Base-by-base conservation (phyloP, 805 yeast species). In the Tetrapisispora arboricola region DNA sequence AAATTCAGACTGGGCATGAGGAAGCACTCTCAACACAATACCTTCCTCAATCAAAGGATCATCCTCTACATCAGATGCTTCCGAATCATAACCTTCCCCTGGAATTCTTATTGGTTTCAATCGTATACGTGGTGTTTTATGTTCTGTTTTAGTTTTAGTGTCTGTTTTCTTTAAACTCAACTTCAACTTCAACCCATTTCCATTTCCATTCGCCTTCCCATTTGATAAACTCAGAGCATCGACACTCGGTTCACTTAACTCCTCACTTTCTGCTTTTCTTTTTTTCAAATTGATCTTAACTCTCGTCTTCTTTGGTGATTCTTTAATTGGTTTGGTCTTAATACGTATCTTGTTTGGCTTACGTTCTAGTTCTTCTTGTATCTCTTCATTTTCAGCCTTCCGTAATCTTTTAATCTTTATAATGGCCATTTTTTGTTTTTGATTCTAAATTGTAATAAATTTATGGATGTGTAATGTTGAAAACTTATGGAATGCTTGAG, bases 11-110 rank as follows among this genome's bases (percentile, higher is more conserved):
- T 57, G 60, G 4, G 73, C 65, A 27, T 70, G 66, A 1, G 71
- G 70, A n/a, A 79, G 48, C 64, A 90, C 78, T 41, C 98, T 70
- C 32, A 92, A 59, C 1, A 87, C 69, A 1, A 92, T 70, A 0
- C 92, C 95, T 49, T 85, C 94, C 55, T 92, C 97, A 8, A 86
- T 67, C 45, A 86, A 64, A 1, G 98, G 97, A 55, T 92, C 96
- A 45, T 87, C 96, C 57, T 92, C 98, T 20, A 85, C 67, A 49
- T 90, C 97, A 0, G 96, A 94, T 16, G 94, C 96, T 53, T 90
- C 97, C 2, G 95, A 82, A 56, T 90, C 98, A 60, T 90, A 90
- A 1, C 97, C 97, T 51, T 90, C 96, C 4, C 95, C 95, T 0
- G 94, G 92, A 3, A 80, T 70, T 50, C 95, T 68, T 4, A 71